These are phyloP conservation scores for Ophiostoma perfectum DNA, from an alignment of 2,329 filamentous ascomycete species.

Conservation along the genomic window DNA sequence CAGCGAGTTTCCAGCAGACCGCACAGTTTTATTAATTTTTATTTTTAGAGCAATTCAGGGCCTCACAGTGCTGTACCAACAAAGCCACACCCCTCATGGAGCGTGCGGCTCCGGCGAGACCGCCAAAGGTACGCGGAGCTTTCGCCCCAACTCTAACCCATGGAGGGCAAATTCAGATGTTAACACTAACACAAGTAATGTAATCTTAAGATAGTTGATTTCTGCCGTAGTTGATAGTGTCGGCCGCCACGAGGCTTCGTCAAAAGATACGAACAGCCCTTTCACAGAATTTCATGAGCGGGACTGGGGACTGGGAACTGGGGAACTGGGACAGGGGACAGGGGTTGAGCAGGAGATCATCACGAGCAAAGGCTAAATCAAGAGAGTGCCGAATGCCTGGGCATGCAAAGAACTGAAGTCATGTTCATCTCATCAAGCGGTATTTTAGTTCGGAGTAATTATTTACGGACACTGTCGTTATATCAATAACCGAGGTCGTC, in stretches of 20 bases:
- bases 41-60: too few species aligned
- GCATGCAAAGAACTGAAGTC: neutral
- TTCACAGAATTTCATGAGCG: too few species aligned
- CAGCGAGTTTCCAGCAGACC: too few species aligned
- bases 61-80: neutral
- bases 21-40: too few species aligned
- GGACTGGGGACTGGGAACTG: too few species aligned
- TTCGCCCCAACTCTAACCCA: neutral
- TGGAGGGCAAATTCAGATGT: too few species aligned
- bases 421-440: neutral
- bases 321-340: neutral
- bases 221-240: too few species aligned
- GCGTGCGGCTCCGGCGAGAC: conserved; percentile 3
- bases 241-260: neutral
- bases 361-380: neutral
- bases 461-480: neutral
- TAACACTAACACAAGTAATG: too few species aligned
- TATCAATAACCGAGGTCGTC: neutral
- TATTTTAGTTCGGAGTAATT: too few species aligned
- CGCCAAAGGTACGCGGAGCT: neutral
- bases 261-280: too few species aligned
- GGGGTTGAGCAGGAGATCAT: neutral
- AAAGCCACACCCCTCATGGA: neutral
- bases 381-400: neutral
- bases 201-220: too few species aligned